Evolutionary conservation across 2,329 filamentous ascomycete genomes (phyloP), one percentile per base, ranked within the genome.

Genomic region (Diaporthe sp.): DNA sequence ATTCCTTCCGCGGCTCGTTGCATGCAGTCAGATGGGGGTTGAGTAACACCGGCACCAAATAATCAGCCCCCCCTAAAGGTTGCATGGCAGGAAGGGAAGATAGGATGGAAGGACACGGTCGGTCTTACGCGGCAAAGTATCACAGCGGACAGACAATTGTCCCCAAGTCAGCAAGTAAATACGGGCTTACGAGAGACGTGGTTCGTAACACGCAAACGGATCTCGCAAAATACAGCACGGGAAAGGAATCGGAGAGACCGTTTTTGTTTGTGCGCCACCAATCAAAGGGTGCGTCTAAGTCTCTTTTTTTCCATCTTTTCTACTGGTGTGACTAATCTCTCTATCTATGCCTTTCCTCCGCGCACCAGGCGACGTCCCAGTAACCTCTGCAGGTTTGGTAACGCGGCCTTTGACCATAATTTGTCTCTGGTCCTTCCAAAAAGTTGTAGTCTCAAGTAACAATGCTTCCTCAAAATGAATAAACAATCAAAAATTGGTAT

Each of bases 401-500:
- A 47, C 61, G 42, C 45, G 28, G 13, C 45, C 61, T 25, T 22
- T 12, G 3, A 50, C 22, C 64, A 28, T 28, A 45, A 9, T 19
- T 30, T 5, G 17, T 30, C 9, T 38, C 5, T 35, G 47, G 64
- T 40, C 47, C 45, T 40, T 54, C 45, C 47, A 40, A 68, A 19
- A 40, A 40, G 47, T 10, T 28, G 33, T 68, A 45, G 64, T 54
- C 64, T 54, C 30, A 52, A 52, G 52, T 52, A 67, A 54, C 47
- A 54, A 68, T 68, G 47, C 64, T 38, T 54, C 47, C 30, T 68
- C 47, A 54, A 68, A 54, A 54, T 40, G 47, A 54, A 40, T 38
- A 54, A 40, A 22, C 33, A 68, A 54, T 38, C 47, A 68, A 68
- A 67, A 54, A 54, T 50, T 68, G 64, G 64, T 68, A 68, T 68